phyloP scores from a whole-genome alignment of 345 rosid species.

The Mercurialis annua region DNA sequence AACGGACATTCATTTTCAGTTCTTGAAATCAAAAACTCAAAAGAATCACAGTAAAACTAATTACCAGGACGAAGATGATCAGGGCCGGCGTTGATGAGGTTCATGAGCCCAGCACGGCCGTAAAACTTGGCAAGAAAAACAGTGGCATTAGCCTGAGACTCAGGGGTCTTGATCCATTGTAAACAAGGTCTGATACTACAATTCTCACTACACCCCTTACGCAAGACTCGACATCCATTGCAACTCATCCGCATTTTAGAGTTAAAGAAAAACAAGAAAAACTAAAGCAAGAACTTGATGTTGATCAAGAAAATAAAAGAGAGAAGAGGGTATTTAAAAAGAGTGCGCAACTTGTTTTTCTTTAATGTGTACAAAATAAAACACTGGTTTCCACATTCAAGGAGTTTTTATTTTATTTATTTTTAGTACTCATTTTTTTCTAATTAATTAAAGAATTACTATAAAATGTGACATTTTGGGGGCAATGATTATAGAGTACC shows the following conservation, averaged over 20 bases:
- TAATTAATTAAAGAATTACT: neutral
- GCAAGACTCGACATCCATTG: slow-evolving; percentile 93
- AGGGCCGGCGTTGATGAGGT: slow-evolving; percentile 95
- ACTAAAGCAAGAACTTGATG: neutral
- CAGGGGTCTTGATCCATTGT: slow-evolving; percentile 92
- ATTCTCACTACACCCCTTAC: slow-evolving; percentile 89
- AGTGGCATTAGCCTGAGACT: slow-evolving; percentile 93
- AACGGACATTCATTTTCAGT: too few species aligned
- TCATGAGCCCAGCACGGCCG: slow-evolving; percentile 96
- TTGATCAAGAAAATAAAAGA: neutral
- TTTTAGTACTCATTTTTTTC: neutral
- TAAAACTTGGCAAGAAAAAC: slow-evolving; percentile 95
- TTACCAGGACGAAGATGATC: slow-evolving; percentile 93
- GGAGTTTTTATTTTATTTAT: slow-evolving; percentile 9
- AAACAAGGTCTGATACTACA: slow-evolving; percentile 91
- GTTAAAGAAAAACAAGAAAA: neutral
- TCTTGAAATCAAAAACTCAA: neutral
- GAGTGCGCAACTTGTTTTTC: slow-evolving; percentile 41
- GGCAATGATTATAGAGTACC: slow-evolving; percentile 1
- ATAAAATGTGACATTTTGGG: neutral
- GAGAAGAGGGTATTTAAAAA: neutral
- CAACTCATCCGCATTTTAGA: slow-evolving; percentile 70
- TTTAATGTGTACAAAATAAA: slow-evolving; percentile 10
- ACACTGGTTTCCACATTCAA: slow-evolving; percentile 43
- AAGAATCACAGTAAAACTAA: neutral